Conservation (phyloP, 768 basidiomycete species). For the Scleroderma citrinum region DNA sequence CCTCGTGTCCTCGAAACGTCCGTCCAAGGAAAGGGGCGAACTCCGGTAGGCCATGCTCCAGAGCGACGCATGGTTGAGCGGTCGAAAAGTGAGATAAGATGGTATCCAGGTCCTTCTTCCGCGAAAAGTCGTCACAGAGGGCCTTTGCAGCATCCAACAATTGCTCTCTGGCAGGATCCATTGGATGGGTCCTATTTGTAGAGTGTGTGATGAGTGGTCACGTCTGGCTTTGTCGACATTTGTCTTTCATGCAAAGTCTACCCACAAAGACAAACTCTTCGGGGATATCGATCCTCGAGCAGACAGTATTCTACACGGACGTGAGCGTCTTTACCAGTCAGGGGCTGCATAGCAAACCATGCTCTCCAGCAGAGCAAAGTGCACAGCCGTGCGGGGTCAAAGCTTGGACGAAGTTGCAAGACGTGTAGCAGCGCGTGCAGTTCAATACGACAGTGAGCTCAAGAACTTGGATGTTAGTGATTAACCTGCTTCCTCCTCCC, state of each 20-base stretch:
- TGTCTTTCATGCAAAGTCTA: background rate
- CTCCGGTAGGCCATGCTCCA: slow-evolving; percentile 49
- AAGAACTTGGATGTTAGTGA: slow-evolving; percentile 51
- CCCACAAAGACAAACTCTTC: slow-evolving; percentile 1
- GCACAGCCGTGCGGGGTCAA: slow-evolving; percentile 4
- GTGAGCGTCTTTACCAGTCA: slow-evolving; percentile 16
- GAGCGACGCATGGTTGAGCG: slow-evolving; percentile 35
- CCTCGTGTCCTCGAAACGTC: slow-evolving; percentile 38
- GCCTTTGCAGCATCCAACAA: slow-evolving; percentile 40
- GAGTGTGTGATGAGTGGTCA: no score
- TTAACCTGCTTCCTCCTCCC: background rate
- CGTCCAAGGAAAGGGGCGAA: slow-evolving; percentile 60
- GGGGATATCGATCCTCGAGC: slow-evolving; percentile 1
- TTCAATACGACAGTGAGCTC: slow-evolving; percentile 50
- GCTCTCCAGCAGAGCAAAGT: slow-evolving; percentile 3
- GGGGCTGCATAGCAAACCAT: slow-evolving; percentile 7
- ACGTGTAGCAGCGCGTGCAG: slow-evolving; percentile 40
- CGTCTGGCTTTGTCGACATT: no score
- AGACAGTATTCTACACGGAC: background rate
- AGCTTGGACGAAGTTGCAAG: slow-evolving; percentile 40
- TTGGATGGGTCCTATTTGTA: no score
- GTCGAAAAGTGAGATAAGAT: slow-evolving; percentile 49
- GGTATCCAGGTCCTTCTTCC: slow-evolving; percentile 34
- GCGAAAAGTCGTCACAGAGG: slow-evolving; percentile 50
- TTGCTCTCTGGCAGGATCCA: slow-evolving; percentile 24